These are phyloP conservation scores for Collariella sp. DNA, from an alignment of 495 filamentous ascomycete species.

Conservation along the genomic window DNA sequence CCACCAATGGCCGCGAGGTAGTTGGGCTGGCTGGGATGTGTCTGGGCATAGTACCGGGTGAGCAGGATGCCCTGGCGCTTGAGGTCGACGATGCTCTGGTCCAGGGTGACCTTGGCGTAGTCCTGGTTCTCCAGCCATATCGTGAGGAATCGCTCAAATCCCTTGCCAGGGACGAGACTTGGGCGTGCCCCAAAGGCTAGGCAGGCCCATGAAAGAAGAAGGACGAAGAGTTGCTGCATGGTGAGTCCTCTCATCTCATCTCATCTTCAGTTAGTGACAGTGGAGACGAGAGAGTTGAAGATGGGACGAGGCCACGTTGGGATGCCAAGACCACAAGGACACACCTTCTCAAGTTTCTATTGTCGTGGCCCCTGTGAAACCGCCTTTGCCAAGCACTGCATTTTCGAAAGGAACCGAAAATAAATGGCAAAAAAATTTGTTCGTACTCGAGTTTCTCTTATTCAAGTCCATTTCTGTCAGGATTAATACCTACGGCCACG, in stretches of 20 bases:
- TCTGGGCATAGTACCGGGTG: slow-evolving; percentile 53
- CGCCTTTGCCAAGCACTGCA: no score
- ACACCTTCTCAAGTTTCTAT: no score
- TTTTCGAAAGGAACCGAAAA: no score
- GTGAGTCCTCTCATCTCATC: slow-evolving; percentile 1
- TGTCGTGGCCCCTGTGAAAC: no score
- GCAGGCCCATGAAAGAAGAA: slow-evolving; percentile 39
- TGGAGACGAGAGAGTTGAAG: not conserved
- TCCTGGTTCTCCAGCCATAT: slow-evolving; percentile 70
- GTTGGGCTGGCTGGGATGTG: slow-evolving; percentile 45
- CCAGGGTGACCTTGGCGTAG: slow-evolving; percentile 42
- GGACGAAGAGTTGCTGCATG: slow-evolving; percentile 27
- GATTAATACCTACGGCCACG: no score
- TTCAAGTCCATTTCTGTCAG: no score
- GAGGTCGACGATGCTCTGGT: slow-evolving; percentile 46
- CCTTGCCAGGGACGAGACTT: slow-evolving; percentile 42
- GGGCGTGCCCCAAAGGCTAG: slow-evolving; percentile 2
- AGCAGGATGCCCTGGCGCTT: slow-evolving; percentile 54
- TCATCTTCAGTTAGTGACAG: no score
- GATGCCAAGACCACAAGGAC: not conserved
- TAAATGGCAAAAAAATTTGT: no score
- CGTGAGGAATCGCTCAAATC: slow-evolving; percentile 57
- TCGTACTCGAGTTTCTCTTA: no score
- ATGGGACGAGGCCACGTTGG: not conserved
- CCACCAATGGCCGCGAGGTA: slow-evolving; percentile 50